phyloP scores from a whole-genome alignment of 2,329 filamentous ascomycete genomes.

The Neonectria hederae region DNA sequence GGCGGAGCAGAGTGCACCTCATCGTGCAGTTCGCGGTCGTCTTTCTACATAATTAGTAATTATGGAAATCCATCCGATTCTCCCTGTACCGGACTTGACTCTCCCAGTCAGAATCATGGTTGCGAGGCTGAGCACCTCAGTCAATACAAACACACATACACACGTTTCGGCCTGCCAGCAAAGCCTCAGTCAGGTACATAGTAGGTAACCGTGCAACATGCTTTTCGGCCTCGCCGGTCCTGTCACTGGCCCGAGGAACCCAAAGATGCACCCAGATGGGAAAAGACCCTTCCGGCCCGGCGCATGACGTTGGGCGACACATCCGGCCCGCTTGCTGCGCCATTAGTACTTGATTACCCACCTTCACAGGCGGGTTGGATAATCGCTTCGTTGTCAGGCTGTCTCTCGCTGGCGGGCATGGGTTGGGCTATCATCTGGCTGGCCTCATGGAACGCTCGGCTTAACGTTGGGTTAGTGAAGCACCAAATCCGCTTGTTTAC shows the following conservation, averaged over 20 bases:
- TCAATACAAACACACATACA: not conserved
- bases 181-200: conserved; percentile 1
- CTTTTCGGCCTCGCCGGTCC: conserved; percentile 17
- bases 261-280: conserved; percentile 13
- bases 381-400: conserved; percentile 6
- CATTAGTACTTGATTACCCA: conserved; percentile 21
- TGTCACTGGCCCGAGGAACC: conserved; percentile 17
- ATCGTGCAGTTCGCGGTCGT: not conserved
- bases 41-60: not conserved
- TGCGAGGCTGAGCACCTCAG: conserved; percentile 3
- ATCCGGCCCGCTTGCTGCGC: conserved; percentile 20
- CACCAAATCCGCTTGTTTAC: not conserved
- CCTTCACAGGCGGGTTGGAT: conserved; percentile 2
- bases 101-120: not conserved
- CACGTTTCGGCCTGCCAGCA: conserved; percentile 1
- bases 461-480: not conserved
- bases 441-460: conserved; percentile 9
- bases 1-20: not conserved
- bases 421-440: conserved; percentile 1
- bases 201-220: not conserved
- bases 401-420: not conserved
- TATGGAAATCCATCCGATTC: not conserved
- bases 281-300: conserved; percentile 16
- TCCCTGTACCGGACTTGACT: not conserved
- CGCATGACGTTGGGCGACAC: conserved; percentile 22